A percentile compares a stretch with the other conserved stretches of the same genome.
phyloP scores from a whole-genome alignment of 2,329 filamentous ascomycete species.

The Catunica adiposa region DNA sequence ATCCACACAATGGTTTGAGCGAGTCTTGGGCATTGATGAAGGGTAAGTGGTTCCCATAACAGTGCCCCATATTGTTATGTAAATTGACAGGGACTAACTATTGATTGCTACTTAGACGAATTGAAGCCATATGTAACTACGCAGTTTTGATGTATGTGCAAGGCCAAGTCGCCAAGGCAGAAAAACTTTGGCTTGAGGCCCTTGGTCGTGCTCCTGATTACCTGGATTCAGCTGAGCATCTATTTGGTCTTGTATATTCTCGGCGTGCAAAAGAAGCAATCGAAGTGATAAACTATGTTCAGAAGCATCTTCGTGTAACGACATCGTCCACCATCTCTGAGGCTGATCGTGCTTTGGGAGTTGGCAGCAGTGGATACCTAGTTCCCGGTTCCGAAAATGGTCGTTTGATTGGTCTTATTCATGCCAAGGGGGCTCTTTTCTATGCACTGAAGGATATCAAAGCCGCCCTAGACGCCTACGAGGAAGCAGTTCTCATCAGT shows the following conservation, averaged over 20 bases:
- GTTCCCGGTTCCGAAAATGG: slow-evolving; percentile 80
- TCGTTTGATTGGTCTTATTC: slow-evolving; percentile 78
- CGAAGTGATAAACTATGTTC: slow-evolving; percentile 70
- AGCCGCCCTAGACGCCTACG: slow-evolving; percentile 73
- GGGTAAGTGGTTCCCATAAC: slow-evolving; percentile 27
- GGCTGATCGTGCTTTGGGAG: slow-evolving; percentile 15
- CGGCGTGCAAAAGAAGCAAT: slow-evolving; percentile 74
- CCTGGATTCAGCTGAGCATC: slow-evolving; percentile 87
- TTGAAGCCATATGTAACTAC: slow-evolving; percentile 86
- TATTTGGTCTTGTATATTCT: slow-evolving; percentile 74
- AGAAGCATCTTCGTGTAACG: slow-evolving; percentile 41
- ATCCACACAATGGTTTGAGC: slow-evolving; percentile 57
- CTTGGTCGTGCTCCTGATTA: slow-evolving; percentile 71
- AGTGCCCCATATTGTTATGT: neutral
- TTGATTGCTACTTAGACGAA: slow-evolving; percentile 40
- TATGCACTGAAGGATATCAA: slow-evolving; percentile 74
- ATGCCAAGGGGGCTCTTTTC: slow-evolving; percentile 97
- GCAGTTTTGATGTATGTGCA: slow-evolving; percentile 79
- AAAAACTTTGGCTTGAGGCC: slow-evolving; percentile 71
- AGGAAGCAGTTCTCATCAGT: slow-evolving; percentile 84
- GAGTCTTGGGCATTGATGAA: slow-evolving; percentile 39
- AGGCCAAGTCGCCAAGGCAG: slow-evolving; percentile 65
- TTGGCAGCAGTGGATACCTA: slow-evolving; percentile 54
- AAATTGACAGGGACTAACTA: slow-evolving; percentile 19
- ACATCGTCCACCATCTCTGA: slow-evolving; percentile 6